Conservation (phyloP, 345 rosid species). For the Citrus medica region DNA sequence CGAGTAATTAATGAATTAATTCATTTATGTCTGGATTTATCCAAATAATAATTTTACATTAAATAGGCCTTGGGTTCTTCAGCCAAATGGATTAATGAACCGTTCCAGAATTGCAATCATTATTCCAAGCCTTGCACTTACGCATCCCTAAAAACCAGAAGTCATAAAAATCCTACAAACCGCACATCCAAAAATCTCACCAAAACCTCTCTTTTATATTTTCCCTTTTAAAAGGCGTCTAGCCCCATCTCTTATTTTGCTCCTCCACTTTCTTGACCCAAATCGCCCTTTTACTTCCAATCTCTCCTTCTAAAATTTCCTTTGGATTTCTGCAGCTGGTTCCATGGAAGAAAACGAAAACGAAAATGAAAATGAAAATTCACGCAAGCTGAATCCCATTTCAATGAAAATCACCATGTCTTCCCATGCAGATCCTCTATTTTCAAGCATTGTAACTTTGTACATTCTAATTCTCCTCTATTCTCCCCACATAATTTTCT, state of each 20-base stretch:
- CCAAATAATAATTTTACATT: background rate
- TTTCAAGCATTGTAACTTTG: constrained; percentile 54
- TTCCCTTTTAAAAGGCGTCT: background rate
- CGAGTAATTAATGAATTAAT: background rate
- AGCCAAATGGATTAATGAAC: background rate
- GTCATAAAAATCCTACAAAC: constrained; percentile 18
- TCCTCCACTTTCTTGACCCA: background rate
- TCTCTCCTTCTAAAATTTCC: background rate
- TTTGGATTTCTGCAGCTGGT: background rate
- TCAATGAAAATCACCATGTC: background rate
- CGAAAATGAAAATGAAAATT: constrained; percentile 8
- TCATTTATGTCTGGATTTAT: background rate
- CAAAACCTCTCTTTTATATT: background rate
- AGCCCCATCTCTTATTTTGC: background rate
- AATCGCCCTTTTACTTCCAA: background rate
- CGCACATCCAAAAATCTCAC: constrained; percentile 9
- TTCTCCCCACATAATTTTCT: constrained; percentile 31
- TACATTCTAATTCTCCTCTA: constrained; percentile 48
- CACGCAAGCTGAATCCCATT: constrained; percentile 5
- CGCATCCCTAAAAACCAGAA: constrained; percentile 20
- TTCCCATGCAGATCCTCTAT: constrained; percentile 38
- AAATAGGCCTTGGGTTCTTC: background rate
- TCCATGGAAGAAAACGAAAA: constrained; percentile 28
- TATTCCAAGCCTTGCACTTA: constrained; percentile 37
- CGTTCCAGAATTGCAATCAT: background rate